Base-by-base conservation (phyloP, 768 basidiomycete genomes). In the Boletellus ananas region DNA sequence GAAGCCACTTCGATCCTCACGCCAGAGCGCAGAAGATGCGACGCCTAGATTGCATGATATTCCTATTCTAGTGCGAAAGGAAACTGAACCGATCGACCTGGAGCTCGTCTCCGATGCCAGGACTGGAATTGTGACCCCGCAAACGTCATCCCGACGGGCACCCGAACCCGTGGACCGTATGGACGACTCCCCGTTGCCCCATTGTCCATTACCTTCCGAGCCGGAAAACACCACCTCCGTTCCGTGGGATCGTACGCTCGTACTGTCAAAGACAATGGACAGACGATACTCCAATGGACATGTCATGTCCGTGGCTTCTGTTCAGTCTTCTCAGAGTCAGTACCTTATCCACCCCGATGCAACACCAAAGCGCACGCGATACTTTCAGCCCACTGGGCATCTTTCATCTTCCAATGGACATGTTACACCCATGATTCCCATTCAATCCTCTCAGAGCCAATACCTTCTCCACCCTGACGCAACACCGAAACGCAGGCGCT, bases 361-460 rank as follows among this genome's bases (percentile, higher is more conserved):
- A 16, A 68, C 67, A 11, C 67, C 67, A 8, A 70, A 62, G 33
- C 64, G 74, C 71, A 59, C 70, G 57, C 59, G 70, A 68, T 31
- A 62, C 66, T 6, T 63, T 61, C 48, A 60, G 14, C 33, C 6
- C 31, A 16, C 20, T 0, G 62, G 58, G 12, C 35, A 43, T 11
- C 36, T 58, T 25, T 68, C 66, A 18, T 70, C 71, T 12, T 25
- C 23, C 4, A 25, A 25, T 4, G 23, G 23, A 25, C 23, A 25
- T 25, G 27, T 43, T 33, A 34, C 51, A 25, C 46, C 52, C 20
- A 33, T 33, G 37, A 48, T 61, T 31, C 54, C 63, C 10, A 38
- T 68, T 11, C 51, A 58, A 12, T 68, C 67, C 13, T 68, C 67
- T 38, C 67, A 68, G 39, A 68, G 67, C 33, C 67, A 68, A 56